Conservation (phyloP, 495 filamentous ascomycete genomes). For the Cladorrhinum samala region DNA sequence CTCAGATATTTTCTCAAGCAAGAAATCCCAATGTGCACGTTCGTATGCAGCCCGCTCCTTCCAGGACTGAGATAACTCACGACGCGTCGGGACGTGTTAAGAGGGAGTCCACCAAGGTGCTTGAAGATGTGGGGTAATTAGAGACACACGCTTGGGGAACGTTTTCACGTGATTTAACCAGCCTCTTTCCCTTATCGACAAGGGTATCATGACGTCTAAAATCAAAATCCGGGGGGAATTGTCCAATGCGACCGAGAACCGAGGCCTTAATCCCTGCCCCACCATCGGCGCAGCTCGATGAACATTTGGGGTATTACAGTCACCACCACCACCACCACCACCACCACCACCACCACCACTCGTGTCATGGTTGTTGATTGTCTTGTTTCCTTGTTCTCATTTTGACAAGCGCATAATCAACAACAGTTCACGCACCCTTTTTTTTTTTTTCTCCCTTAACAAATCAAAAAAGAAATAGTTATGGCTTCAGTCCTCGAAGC, state of each 20-base stretch:
- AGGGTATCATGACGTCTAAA: background rate
- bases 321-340: constrained; percentile 7
- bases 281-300: background rate
- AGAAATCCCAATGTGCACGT: too few relatives aligned
- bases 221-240: background rate
- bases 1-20: background rate
- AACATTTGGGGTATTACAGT: too few relatives aligned
- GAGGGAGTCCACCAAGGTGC: too few relatives aligned
- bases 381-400: too few relatives aligned
- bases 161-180: background rate
- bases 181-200: background rate
- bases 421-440: too few relatives aligned
- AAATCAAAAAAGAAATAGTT: background rate
- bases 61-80: too few relatives aligned
- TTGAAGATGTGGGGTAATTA: background rate
- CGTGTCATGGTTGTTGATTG: too few relatives aligned
- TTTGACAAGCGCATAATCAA: too few relatives aligned
- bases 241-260: background rate
- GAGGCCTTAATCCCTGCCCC: constrained; percentile 2
- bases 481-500: constrained; percentile 77
- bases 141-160: background rate
- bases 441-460: background rate
- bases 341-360: too few relatives aligned
- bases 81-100: too few relatives aligned
- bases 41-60: too few relatives aligned